Evolutionary conservation across 1,284 basidiomycete genomes (phyloP), one percentile per base, ranked within the genome.

Genomic region (Papiliotrema laurentii): DNA sequence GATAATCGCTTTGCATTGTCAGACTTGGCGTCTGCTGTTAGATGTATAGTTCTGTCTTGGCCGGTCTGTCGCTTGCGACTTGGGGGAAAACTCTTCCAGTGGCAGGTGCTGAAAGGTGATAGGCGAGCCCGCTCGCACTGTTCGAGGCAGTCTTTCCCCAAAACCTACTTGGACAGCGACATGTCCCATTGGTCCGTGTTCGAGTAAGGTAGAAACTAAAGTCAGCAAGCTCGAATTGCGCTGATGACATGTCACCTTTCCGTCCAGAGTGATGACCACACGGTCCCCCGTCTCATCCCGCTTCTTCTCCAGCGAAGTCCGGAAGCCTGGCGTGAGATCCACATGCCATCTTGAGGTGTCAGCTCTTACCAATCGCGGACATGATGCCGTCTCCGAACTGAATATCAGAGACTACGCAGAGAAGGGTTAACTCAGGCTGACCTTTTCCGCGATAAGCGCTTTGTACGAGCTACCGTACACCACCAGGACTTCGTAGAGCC

Each of bases 301-400:
- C 72, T 89, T 89, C 75, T 80, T 83, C 51, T 83, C 79, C 35
- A 92, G 77, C 26, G 77, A 78, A 36, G 89, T 80, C 54, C 81
- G 81, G 72, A 88, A 91, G 68, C 88, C 50, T 50, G n/a, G n/a
- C n/a, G n/a, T n/a, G 19, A 7, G 25, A 19, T 25, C 42, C 13
- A 21, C 33, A 16, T 19, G n/a, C 7, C 24, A 24, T 41, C 19
- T 33, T 26, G 27, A 19, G 6, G 26, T n/a, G 25, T 26, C 11
- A 2, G 34, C 33, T 27, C 58, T 46, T 33, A 64, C 60, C 86
- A 53, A 92, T 91, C 79, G 91, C 87, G 18, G 84, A 87, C 87
- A 90, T 89, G 60, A 91, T 91, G 4, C 89, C 87, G 65, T 91
- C 89, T 4, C 89, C 89, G 57, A 90, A 91, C 85, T 87, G 49